These are phyloP conservation scores for Adansonia rubrostipa DNA, from an alignment of 441 rosid genomes.

Conservation along the genomic window DNA sequence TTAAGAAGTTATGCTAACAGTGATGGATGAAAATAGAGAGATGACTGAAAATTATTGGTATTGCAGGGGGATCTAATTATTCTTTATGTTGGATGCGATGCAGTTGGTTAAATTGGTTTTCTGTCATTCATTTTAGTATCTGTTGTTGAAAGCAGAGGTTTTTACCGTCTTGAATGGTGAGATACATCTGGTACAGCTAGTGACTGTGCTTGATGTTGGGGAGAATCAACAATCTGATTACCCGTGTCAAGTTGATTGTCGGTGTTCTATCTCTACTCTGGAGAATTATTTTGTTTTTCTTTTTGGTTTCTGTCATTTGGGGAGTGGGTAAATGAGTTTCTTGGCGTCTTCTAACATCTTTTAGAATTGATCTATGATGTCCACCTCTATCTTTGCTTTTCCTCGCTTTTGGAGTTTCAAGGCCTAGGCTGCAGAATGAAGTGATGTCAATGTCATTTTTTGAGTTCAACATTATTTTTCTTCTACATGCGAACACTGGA, in stretches of 20 bases:
- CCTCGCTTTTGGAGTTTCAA: not conserved
- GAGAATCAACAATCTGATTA: not conserved
- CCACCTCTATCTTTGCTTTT: not conserved
- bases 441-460: not conserved
- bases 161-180: not conserved
- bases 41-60: conserved; percentile 1
- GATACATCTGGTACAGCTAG: not conserved
- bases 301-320: not conserved
- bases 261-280: not conserved
- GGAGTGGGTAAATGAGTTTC: not conserved
- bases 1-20: not conserved
- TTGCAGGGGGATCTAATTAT: not conserved
- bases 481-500: too few species aligned
- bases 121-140: not conserved
- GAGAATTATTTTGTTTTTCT: not conserved
- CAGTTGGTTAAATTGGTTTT: not conserved
- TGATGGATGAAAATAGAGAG: not conserved
- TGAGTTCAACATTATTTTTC: not conserved
- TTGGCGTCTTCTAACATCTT: not conserved
- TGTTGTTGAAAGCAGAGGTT: not conserved
- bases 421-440: not conserved
- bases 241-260: not conserved
- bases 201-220: not conserved
- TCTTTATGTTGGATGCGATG: not conserved
- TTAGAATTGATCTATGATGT: not conserved